Percentiles rank a stretch among this genome's conserved stretches.
These are phyloP conservation scores for Cucurbitaria berberidis DNA, from an alignment of 2,329 filamentous ascomycete species.

Conservation along the genomic window DNA sequence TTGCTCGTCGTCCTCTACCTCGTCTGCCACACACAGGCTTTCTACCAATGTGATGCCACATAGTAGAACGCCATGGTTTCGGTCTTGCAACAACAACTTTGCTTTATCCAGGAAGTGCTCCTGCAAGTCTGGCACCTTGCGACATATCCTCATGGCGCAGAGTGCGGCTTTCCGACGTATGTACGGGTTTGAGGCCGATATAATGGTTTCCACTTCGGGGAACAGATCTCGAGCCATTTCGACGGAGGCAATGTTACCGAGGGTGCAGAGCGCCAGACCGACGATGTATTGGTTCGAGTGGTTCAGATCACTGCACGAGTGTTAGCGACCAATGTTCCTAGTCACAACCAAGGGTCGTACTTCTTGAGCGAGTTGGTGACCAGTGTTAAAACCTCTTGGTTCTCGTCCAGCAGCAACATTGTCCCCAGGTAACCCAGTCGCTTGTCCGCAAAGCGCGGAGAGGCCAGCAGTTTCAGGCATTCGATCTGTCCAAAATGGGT, in stretches of 20 bases:
- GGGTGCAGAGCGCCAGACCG: slow-evolving; percentile 90
- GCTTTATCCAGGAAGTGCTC: slow-evolving; percentile 98
- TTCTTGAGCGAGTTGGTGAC: slow-evolving; percentile 99
- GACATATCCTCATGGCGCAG: slow-evolving; percentile 99
- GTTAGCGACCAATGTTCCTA: slow-evolving; percentile 16
- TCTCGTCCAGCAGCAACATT: slow-evolving; percentile 95
- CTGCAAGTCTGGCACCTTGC: slow-evolving; percentile 95
- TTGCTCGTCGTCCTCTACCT: slow-evolving; percentile 88
- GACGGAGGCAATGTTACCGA: slow-evolving; percentile 96
- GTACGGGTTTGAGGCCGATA: slow-evolving; percentile 96
- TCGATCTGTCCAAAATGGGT: slow-evolving; percentile 99
- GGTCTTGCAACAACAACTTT: slow-evolving; percentile 82
- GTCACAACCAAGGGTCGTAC: slow-evolving; percentile 57
- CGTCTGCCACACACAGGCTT: slow-evolving; percentile 92
- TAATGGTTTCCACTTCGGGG: slow-evolving; percentile 88
- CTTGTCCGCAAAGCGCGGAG: slow-evolving; percentile 97
- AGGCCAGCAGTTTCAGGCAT: slow-evolving; percentile 95
- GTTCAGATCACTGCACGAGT: slow-evolving; percentile 77
- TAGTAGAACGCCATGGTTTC: slow-evolving; percentile 93
- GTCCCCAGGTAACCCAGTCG: slow-evolving; percentile 93
- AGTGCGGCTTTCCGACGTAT: slow-evolving; percentile 95
- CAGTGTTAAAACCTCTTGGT: slow-evolving; percentile 94
- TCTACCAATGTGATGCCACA: slow-evolving; percentile 91
- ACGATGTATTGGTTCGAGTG: slow-evolving; percentile 99
- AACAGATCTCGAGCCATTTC: slow-evolving; percentile 99